Conservation (phyloP, 163 green algal species). For the Chlamydomonas reinhardtii region DNA sequence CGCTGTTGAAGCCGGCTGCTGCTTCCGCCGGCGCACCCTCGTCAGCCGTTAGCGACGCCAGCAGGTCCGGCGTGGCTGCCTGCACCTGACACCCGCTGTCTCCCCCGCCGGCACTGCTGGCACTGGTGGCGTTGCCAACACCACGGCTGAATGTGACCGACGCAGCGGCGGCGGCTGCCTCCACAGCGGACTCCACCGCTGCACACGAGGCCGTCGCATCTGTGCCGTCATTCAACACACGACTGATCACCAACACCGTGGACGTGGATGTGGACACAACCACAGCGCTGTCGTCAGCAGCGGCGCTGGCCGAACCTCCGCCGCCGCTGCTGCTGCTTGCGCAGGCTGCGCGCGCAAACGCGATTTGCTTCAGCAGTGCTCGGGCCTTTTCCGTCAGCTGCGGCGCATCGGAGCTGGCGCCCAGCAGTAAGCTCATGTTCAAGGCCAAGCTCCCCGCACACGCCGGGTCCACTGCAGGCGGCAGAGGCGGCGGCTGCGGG, state of each 20-base stretch:
- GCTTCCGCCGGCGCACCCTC: too few species aligned
- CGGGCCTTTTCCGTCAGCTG: not conserved
- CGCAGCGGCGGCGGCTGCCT: too few species aligned
- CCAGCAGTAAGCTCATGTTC: not conserved
- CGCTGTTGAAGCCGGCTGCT: too few species aligned
- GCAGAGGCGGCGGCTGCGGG: not conserved
- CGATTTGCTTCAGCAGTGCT: not conserved
- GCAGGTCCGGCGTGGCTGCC: not conserved
- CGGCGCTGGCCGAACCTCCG: too few species aligned
- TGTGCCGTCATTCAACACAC: too few species aligned
- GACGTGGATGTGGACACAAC: not conserved
- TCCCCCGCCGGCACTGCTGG: too few species aligned
- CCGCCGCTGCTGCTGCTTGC: too few species aligned
- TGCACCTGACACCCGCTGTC: not conserved
- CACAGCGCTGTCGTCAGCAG: too few species aligned
- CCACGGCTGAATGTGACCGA: too few species aligned
- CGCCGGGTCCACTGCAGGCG: too few species aligned
- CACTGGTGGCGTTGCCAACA: not conserved
- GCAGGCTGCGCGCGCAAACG: not conserved
- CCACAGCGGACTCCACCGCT: too few species aligned
- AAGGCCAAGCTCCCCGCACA: not conserved
- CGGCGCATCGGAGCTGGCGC: not conserved
- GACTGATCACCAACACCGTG: not conserved
- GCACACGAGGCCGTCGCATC: not conserved
- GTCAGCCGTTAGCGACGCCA: not conserved